phyloP scores from a whole-genome alignment of 2,329 filamentous ascomycete genomes.

The Amphichorda felina region DNA sequence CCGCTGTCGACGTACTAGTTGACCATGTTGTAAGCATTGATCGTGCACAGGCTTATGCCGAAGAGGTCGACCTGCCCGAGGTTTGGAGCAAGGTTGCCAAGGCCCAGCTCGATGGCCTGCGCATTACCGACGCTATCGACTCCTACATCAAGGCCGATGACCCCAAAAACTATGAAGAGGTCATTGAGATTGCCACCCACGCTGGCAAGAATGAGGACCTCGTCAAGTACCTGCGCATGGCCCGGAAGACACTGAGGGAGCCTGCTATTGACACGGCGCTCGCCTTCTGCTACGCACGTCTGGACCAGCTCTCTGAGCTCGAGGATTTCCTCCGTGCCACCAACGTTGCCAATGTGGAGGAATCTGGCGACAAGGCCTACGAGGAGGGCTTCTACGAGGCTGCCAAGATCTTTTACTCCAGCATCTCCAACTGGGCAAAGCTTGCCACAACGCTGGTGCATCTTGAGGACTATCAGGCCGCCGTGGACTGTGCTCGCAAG shows the following conservation, averaged over 20 bases:
- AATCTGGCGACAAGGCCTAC: constrained; percentile 96
- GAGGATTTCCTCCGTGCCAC: constrained; percentile 91
- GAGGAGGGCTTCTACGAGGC: constrained; percentile 89
- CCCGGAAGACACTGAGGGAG: constrained; percentile 91
- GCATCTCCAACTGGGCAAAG: constrained; percentile 99
- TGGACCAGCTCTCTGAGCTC: constrained; percentile 83
- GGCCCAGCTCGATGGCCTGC: constrained; percentile 90
- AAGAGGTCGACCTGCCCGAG: constrained; percentile 84
- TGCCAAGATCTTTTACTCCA: constrained; percentile 96
- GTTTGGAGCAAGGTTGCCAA: constrained; percentile 99
- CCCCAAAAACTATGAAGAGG: constrained; percentile 85
- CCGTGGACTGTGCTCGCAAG: constrained; percentile 94
- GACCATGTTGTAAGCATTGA: constrained; percentile 98
- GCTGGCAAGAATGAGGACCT: constrained; percentile 97
- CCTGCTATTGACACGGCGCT: constrained; percentile 86
- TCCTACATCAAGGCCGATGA: constrained; percentile 96
- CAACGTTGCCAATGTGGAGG: constrained; percentile 92
- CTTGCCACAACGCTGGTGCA: constrained; percentile 96
- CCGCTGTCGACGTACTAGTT: constrained; percentile 83
- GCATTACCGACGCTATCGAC: constrained; percentile 83
- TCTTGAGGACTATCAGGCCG: constrained; percentile 90
- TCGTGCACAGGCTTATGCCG: constrained; percentile 87
- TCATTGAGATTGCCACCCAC: constrained; percentile 90
- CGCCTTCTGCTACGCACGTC: constrained; percentile 85
- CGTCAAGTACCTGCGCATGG: constrained; percentile 93